These are phyloP conservation scores for Hippophae gyantsensis DNA, from an alignment of 306 rosid species.

Conservation along the genomic window DNA sequence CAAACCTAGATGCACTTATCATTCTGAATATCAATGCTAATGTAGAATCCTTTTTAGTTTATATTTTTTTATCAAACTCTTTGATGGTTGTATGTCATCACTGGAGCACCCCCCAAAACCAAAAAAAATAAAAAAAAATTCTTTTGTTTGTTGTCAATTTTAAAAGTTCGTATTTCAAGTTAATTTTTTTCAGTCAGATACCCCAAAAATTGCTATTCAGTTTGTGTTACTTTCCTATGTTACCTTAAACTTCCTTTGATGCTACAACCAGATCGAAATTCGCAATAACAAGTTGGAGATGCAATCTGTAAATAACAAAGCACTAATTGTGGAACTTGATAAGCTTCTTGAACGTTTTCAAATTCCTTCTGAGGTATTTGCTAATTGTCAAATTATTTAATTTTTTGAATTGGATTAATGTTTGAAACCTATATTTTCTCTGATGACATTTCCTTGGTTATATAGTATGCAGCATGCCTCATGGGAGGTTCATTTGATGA, in stretches of 20 bases:
- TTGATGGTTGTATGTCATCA: too few relatives aligned
- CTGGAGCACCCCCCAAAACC: too few relatives aligned
- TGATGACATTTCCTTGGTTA: conserved; percentile 35
- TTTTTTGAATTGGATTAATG: conserved; percentile 19
- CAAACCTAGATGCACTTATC: too few relatives aligned
- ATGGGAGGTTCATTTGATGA: conserved; percentile 83
- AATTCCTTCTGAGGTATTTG: conserved; percentile 76
- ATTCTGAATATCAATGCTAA: too few relatives aligned
- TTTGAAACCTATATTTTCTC: conserved; percentile 14
- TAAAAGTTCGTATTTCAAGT: too few relatives aligned
- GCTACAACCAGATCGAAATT: conserved; percentile 67
- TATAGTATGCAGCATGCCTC: conserved; percentile 68
- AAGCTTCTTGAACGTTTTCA: conserved; percentile 68
- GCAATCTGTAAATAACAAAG: conserved; percentile 75
- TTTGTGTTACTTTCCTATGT: conserved; percentile 5
- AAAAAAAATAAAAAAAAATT: neutral
- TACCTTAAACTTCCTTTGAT: conserved; percentile 13
- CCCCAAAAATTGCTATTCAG: neutral
- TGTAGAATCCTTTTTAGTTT: too few relatives aligned
- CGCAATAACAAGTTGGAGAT: conserved; percentile 90
- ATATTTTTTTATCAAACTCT: too few relatives aligned
- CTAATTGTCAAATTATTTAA: conserved; percentile 2
- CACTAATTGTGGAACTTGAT: conserved; percentile 79
- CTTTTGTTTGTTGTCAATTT: neutral
- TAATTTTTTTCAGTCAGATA: neutral